A percentile compares a stretch with the other conserved stretches of the same genome.
These are phyloP conservation scores for Colletotrichum coccodes DNA, from an alignment of 2,329 filamentous ascomycete genomes.

Conservation along the genomic window DNA sequence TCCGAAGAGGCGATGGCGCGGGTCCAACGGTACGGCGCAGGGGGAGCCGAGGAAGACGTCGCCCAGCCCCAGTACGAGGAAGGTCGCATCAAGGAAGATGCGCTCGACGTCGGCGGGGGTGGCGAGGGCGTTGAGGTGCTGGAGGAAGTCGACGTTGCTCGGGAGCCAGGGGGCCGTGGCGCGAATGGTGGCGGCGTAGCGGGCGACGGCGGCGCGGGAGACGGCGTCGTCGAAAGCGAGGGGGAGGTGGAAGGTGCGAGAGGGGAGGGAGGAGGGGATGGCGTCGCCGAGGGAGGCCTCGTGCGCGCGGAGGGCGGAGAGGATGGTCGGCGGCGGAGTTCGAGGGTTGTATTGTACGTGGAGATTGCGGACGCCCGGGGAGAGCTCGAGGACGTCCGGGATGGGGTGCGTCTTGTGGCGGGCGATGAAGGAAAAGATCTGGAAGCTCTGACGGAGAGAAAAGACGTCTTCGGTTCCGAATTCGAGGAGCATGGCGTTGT, in stretches of 20 bases:
- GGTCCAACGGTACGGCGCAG: slow-evolving; percentile 47
- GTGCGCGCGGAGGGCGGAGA: slow-evolving; percentile 36
- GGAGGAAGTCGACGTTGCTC: slow-evolving; percentile 67
- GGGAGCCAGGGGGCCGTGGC: slow-evolving; percentile 71
- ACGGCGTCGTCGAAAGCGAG: slow-evolving; percentile 50
- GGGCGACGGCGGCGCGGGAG: slow-evolving; percentile 61
- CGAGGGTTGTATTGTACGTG: slow-evolving; percentile 42
- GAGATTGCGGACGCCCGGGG: slow-evolving; percentile 47
- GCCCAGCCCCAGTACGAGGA: slow-evolving; percentile 49
- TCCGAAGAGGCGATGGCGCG: slow-evolving; percentile 46
- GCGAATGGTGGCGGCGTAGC: slow-evolving; percentile 71
- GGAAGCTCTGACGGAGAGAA: slow-evolving; percentile 43
- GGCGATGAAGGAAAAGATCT: slow-evolving; percentile 46
- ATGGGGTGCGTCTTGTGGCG: slow-evolving; percentile 41
- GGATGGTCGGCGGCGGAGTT: slow-evolving; percentile 34
- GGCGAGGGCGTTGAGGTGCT: slow-evolving; percentile 45
- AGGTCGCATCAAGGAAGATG: slow-evolving; percentile 43
- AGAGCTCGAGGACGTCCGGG: slow-evolving; percentile 41
- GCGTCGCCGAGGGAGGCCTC: slow-evolving; percentile 37
- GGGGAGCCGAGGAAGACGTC: slow-evolving; percentile 52
- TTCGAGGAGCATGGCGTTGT: slow-evolving; percentile 46
- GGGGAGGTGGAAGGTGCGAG: slow-evolving; percentile 46
- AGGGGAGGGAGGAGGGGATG: slow-evolving; percentile 37
- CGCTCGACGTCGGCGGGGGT: slow-evolving; percentile 37
- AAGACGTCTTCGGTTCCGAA: slow-evolving; percentile 43